phyloP scores from a whole-genome alignment of 306 rosid species.

The Quercus ilex region DNA sequence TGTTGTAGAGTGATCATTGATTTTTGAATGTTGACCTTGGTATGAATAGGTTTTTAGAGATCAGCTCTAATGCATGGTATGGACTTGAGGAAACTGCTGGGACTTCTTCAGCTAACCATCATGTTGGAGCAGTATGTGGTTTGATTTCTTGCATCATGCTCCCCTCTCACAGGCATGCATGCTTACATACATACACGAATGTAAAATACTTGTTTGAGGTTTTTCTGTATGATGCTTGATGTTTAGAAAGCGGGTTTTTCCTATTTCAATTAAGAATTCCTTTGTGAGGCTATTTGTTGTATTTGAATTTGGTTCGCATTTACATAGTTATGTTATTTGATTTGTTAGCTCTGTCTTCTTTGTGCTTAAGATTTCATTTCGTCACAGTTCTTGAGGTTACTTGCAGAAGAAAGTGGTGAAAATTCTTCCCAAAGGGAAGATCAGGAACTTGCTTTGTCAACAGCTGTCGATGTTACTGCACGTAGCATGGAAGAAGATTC shows the following conservation, averaged over 20 bases:
- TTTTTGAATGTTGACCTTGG: neutral
- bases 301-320: neutral
- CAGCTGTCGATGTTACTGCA: constrained; percentile 56
- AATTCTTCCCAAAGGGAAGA: constrained; percentile 51
- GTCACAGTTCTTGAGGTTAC: constrained; percentile 71
- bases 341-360: neutral
- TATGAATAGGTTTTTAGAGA: constrained; percentile 55
- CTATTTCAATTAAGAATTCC: neutral
- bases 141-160: neutral
- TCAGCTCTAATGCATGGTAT: constrained; percentile 75
- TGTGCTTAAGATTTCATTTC: neutral
- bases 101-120: constrained; percentile 55
- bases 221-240: neutral
- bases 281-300: neutral
- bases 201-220: neutral
- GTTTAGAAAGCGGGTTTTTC: neutral
- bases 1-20: neutral
- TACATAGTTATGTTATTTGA: neutral
- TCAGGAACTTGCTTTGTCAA: constrained; percentile 65
- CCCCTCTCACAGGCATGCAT: neutral
- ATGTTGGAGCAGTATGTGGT: constrained; percentile 79
- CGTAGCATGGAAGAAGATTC: constrained; percentile 42
- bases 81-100: constrained; percentile 91
- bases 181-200: neutral
- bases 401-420: constrained; percentile 57